Conservation (phyloP, 352 stramenopile genomes). For the Phytophthora vignae region DNA sequence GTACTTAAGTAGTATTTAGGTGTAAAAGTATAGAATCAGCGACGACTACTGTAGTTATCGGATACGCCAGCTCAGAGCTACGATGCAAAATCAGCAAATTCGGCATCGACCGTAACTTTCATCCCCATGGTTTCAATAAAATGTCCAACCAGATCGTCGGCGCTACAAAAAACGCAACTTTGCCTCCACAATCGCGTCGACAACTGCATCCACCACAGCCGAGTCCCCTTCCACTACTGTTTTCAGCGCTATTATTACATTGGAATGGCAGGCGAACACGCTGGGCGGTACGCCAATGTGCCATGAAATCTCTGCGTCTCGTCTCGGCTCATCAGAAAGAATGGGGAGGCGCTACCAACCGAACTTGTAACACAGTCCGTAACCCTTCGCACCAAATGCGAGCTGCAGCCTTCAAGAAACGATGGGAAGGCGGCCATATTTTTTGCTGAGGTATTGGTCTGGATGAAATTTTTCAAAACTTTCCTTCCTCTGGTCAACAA, state of each 20-base stretch:
- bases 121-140: not conserved
- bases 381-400: constrained; percentile 18
- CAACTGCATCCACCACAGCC: not conserved
- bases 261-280: constrained; percentile 36
- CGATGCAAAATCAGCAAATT: no score
- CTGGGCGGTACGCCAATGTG: constrained; percentile 42
- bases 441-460: no score
- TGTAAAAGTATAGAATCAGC: no score
- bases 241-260: constrained; percentile 38
- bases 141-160: not conserved
- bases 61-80: no score
- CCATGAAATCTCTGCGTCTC: constrained; percentile 38
- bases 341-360: not conserved
- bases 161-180: not conserved
- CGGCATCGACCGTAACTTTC: no score
- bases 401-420: constrained; percentile 3
- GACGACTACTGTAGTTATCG: no score
- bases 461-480: constrained; percentile 22
- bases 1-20: no score
- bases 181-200: not conserved
- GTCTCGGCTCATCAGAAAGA: constrained; percentile 31
- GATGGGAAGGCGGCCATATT: constrained; percentile 5
- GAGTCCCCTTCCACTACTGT: constrained; percentile 16
- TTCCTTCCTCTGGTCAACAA: constrained; percentile 26
- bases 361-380: constrained; percentile 16